Base-by-base conservation (phyloP, 768 basidiomycete species). In the Crepidotus variabilis region DNA sequence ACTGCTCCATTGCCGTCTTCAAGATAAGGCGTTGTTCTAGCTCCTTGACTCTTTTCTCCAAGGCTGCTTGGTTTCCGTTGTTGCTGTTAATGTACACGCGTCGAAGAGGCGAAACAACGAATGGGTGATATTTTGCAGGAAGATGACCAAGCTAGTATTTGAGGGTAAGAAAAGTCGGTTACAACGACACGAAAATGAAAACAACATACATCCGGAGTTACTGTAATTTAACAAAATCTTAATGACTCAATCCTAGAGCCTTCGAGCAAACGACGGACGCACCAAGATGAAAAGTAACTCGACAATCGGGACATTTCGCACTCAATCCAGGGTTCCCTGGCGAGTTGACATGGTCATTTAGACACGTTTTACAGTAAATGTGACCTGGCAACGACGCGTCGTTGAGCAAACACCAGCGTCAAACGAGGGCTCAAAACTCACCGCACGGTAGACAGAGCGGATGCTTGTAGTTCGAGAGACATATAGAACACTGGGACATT, bases 121-220 rank as follows among this genome's bases (percentile, higher is more conserved):
- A 82, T 47, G 70, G 68, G 63, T 81, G 80, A 60, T 80, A 79
- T 64, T 78, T 79, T 57, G 72, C 68, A 2, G 81, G 79, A 18
- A 84, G 71, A 54, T 74, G 77, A 5, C 73, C 70, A n/a, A 76
- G 65, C 71, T 81, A 65, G 14, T 61, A 65, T 14, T 51, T 60
- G n/a, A n/a, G 5, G 52, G 33, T 43, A 54, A 43, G n/a, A 18
- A n/a, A 39, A 8, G 52, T 22, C n/a, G n/a, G n/a, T 2, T 14
- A 13, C 24, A 18, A 33, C 20, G 24, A 20, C 54, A 22, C 23
- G 2, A 24, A 18, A 14, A 36, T 21, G 9, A 16, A 16, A 16
- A 35, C 33, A 9, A 60, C 67, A 11, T 18, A 70, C 68, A 55
- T 72, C 70, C 1, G 70, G 71, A 2, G 61, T 61, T 34, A 65